Evolutionary conservation across 2,329 filamentous ascomycete genomes (phyloP).

Genomic region (Dactylellina leptospora): DNA sequence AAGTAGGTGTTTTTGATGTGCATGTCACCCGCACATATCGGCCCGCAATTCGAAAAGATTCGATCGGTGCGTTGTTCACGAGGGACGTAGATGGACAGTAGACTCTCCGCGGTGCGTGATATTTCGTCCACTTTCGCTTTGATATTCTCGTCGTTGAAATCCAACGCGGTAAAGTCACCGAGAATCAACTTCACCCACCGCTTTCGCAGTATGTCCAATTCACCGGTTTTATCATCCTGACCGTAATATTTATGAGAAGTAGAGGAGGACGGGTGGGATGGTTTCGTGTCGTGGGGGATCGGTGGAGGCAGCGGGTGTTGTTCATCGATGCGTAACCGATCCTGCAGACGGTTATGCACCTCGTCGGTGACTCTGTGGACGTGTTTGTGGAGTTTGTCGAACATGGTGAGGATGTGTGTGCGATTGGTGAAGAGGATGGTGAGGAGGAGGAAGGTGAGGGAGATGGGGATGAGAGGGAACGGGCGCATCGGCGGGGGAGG

Average conservation of each 20-base stretch:
- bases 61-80: neutral
- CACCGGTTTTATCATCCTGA: too few species aligned
- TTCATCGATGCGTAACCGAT: neutral
- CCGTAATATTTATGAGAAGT: too few species aligned
- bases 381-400: slow-evolving; percentile 5
- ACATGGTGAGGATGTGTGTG: neutral
- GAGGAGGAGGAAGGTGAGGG: neutral
- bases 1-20: slow-evolving; percentile 18
- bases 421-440: neutral
- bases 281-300: slow-evolving; percentile 7
- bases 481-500: neutral
- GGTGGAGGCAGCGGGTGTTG: neutral
- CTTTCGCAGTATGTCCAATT: slow-evolving; percentile 19
- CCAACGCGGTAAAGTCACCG: slow-evolving; percentile 18
- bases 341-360: slow-evolving; percentile 6
- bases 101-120: neutral
- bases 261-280: too few species aligned
- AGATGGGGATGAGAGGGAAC: slow-evolving; percentile 5
- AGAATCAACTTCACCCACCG: slow-evolving; percentile 29
- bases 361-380: slow-evolving; percentile 12
- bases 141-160: neutral
- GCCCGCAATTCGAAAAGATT: slow-evolving; percentile 18
- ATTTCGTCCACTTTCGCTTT: neutral
- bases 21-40: slow-evolving; percentile 9
- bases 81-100: slow-evolving; percentile 11